Base-by-base conservation (phyloP, 345 rosid genomes). In the Melaleuca alternifolia region DNA sequence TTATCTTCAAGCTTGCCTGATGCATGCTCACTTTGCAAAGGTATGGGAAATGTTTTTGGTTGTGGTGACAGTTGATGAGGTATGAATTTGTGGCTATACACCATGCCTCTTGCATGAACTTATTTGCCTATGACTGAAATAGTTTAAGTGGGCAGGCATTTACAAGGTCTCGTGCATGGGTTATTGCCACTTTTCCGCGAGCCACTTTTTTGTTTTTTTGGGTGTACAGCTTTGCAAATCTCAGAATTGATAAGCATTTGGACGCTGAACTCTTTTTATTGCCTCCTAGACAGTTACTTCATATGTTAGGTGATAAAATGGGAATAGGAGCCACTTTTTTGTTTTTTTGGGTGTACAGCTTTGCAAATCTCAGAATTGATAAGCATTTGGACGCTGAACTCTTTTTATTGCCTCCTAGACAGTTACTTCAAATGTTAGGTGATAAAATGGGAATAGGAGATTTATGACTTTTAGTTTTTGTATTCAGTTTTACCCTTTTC, bases 21-120 rank as follows among this genome's bases (percentile, higher is more conserved):
- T 96, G 99, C 99, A 97, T 91, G 99, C 99, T 89, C 99, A 96
- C 89, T 96, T 97, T 93, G 91, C 98, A 6, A 97, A 96, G 96
- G 98, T 94, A 89, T 65, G 92, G 83, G n/a, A 71, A 71, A 71
- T 84, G 65, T 41, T 84, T 82, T 87, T 88, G 54, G 54, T 87
- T 86, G 61, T 71, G 71, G 51, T 87, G 48, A 71, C 79, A 37
- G 24, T 71, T 71, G 79, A 71, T 71, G 79, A 51, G 56, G 44
- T 84, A 28, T 56, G 56, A 62, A 84, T 71, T 71, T 18, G 24
- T 71, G 79, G 48, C 79, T 71, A 71, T 71, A 71, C 48, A 33
- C 18, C 48, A 33, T 71, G 48, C 79, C 48, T 71, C 13, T 33
- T 71, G 37, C 7, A 37, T 71, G 48, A 71, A 24, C 79, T 71